These are phyloP conservation scores for Erodium maritimum DNA, from an alignment of 345 rosid genomes.

Conservation along the genomic window DNA sequence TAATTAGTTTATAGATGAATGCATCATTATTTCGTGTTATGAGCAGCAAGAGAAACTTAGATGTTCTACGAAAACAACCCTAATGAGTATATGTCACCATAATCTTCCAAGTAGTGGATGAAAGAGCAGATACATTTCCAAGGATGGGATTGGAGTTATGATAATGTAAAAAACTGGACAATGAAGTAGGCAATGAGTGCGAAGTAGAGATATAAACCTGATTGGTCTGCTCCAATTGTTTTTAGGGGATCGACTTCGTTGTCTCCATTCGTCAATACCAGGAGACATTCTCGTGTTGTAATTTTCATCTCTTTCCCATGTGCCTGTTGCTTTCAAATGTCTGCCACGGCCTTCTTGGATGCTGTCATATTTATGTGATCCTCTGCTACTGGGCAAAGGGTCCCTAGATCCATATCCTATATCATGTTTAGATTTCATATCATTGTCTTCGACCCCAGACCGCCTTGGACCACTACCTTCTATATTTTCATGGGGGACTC, in stretches of 20 bases:
- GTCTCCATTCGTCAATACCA: constrained; percentile 69
- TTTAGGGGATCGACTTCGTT: constrained; percentile 47
- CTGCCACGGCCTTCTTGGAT: constrained; percentile 19
- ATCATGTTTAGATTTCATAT: constrained; percentile 27
- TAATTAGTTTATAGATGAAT: too few relatives aligned
- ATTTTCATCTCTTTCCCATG: constrained; percentile 37
- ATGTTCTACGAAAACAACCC: neutral
- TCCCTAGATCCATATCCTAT: constrained; percentile 27
- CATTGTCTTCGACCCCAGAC: constrained; percentile 28
- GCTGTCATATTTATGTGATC: constrained; percentile 33
- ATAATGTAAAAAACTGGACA: neutral
- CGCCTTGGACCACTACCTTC: constrained; percentile 36
- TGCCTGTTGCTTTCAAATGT: constrained; percentile 16
- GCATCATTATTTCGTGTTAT: neutral
- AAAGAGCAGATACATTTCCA: too few relatives aligned
- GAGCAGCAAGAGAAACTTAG: neutral
- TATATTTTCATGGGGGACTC: constrained; percentile 23
- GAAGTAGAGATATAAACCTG: constrained; percentile 27
- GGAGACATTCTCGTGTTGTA: constrained; percentile 61
- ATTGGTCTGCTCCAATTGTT: constrained; percentile 41
- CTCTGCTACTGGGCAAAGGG: constrained; percentile 43
- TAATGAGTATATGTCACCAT: neutral
- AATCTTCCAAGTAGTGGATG: too few relatives aligned
- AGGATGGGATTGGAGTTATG: neutral
- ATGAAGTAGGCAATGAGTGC: neutral